Conservation (phyloP, 2,329 filamentous ascomycete species). For the Claviceps sp. region DNA sequence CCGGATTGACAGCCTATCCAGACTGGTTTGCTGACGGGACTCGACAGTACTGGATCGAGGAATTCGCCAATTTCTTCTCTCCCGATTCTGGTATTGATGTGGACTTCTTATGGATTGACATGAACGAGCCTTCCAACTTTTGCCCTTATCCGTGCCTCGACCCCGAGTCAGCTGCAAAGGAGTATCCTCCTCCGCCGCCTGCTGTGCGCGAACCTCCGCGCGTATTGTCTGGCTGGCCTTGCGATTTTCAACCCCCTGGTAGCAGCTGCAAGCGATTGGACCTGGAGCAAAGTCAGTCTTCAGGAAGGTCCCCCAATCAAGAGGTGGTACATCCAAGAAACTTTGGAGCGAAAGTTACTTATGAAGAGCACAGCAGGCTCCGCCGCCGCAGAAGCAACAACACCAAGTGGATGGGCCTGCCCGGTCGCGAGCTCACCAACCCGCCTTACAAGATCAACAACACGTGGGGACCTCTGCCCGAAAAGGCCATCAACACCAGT, state of each 20-base stretch:
- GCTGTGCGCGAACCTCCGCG: slow-evolving; percentile 47
- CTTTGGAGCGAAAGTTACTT: too few relatives aligned
- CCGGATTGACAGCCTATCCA: slow-evolving; percentile 55
- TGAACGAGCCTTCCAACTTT: slow-evolving; percentile 32
- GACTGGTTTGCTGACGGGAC: slow-evolving; percentile 62
- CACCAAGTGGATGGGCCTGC: slow-evolving; percentile 8
- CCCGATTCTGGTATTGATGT: slow-evolving; percentile 54
- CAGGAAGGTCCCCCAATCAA: neutral
- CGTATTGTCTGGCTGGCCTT: slow-evolving; percentile 52
- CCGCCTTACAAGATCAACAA: slow-evolving; percentile 11
- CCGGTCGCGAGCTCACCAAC: slow-evolving; percentile 10
- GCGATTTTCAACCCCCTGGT: slow-evolving; percentile 10
- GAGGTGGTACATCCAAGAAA: neutral
- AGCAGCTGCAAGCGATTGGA: slow-evolving; percentile 6
- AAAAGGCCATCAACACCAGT: slow-evolving; percentile 53
- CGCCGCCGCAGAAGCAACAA: neutral
- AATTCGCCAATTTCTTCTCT: slow-evolving; percentile 53
- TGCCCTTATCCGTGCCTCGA: slow-evolving; percentile 14
- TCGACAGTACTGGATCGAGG: slow-evolving; percentile 53
- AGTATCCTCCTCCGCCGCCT: slow-evolving; percentile 45
- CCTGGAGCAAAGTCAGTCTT: neutral
- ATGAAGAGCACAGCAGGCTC: too few relatives aligned
- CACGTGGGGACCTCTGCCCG: slow-evolving; percentile 31
- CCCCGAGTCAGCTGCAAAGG: slow-evolving; percentile 24
- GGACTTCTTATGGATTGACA: slow-evolving; percentile 65